phyloP scores from a whole-genome alignment of 768 basidiomycete genomes.

The Trametes gibbosa region DNA sequence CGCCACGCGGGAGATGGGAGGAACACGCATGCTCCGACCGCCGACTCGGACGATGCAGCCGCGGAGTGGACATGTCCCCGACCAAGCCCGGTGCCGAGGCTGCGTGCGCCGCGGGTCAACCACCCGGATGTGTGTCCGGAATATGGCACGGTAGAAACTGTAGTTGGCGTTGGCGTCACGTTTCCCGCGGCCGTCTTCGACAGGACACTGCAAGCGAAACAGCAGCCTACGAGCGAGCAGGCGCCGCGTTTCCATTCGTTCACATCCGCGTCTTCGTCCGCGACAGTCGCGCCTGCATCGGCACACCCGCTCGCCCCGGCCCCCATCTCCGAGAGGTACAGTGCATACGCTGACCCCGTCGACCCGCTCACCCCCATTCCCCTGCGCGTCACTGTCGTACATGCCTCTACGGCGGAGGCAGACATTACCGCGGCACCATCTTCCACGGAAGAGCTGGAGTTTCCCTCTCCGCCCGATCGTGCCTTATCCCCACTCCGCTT shows the following conservation, averaged over 20 bases:
- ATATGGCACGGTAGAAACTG: conserved; percentile 1
- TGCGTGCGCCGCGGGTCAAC: conserved; percentile 1
- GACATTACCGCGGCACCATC: not conserved
- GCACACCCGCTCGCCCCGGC: not conserved
- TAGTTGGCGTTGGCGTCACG: not conserved
- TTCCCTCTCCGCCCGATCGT: not conserved
- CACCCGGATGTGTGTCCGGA: conserved; percentile 7
- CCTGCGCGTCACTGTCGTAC: not conserved
- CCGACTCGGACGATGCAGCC: not conserved
- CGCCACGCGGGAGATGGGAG: not conserved
- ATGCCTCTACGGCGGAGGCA: not conserved
- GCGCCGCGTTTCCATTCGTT: not conserved
- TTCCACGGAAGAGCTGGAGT: not conserved
- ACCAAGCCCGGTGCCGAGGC: not conserved
- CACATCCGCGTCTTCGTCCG: not conserved
- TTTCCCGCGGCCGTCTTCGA: not conserved
- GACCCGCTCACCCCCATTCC: not conserved
- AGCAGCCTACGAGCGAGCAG: no score
- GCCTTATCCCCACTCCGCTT: conserved; percentile 11
- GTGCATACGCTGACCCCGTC: not conserved
- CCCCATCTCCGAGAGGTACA: not conserved
- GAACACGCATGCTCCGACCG: not conserved
- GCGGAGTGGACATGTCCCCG: not conserved
- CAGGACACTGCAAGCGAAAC: no score
- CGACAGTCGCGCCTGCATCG: not conserved